Evolutionary conservation across 768 basidiomycete species (phyloP).

Genomic region (Solioccasus polychromus): DNA sequence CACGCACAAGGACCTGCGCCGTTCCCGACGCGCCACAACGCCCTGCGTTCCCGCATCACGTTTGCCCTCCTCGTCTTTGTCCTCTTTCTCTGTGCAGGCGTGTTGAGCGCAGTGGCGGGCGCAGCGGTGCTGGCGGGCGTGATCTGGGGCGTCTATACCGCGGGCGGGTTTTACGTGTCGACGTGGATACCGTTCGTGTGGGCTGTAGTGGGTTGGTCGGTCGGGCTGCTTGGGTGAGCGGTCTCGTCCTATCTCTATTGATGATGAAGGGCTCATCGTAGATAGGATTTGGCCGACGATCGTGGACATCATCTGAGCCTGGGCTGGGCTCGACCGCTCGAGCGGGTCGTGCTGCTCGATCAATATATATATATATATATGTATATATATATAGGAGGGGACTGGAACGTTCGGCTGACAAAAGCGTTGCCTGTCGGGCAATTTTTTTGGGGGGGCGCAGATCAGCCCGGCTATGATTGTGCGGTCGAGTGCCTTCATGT

Average conservation of each 20-base stretch:
- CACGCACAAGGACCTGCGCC: slow-evolving; percentile 20
- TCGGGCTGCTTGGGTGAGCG: slow-evolving; percentile 39
- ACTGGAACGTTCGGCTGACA: too few species aligned
- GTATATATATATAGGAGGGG: too few species aligned
- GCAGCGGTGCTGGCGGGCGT: slow-evolving; percentile 39
- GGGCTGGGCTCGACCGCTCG: too few species aligned
- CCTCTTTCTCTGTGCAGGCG: slow-evolving; percentile 31
- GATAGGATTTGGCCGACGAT: slow-evolving; percentile 42
- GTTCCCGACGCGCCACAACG: slow-evolving; percentile 39
- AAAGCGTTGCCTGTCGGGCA: too few species aligned
- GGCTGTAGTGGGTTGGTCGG: slow-evolving; percentile 39
- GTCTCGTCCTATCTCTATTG: neutral
- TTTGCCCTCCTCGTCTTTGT: slow-evolving; percentile 42
- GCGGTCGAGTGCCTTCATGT: too few species aligned
- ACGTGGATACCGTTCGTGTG: slow-evolving; percentile 47
- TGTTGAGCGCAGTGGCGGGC: slow-evolving; percentile 38
- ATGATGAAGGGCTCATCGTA: neutral
- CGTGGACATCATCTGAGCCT: slow-evolving; percentile 38
- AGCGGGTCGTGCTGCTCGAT: neutral
- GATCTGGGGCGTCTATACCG: slow-evolving; percentile 37
- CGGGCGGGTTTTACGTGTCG: slow-evolving; percentile 38
- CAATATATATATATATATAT: too few species aligned
- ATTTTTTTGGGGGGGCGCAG: too few species aligned
- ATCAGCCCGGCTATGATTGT: too few species aligned
- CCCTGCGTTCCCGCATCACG: too few species aligned